Evolutionary conservation across 2,329 filamentous ascomycete species (phyloP).

Genomic region (Cordyceps fumosorosea): DNA sequence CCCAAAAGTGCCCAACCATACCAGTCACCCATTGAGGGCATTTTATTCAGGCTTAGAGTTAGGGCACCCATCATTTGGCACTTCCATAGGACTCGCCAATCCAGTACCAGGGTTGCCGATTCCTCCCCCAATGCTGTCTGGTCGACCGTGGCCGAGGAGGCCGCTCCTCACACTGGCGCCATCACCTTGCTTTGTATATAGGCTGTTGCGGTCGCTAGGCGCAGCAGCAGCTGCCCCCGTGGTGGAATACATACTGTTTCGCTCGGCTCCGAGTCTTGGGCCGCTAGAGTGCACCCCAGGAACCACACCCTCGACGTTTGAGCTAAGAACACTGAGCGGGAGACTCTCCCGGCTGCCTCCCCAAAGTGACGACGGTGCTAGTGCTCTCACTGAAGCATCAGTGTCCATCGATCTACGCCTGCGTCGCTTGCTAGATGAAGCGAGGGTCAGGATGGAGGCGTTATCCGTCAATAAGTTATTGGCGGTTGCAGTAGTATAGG

Average conservation of each 20-base stretch:
- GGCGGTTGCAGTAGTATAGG: conserved; percentile 71
- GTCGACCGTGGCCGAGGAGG: conserved; percentile 65
- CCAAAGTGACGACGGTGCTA: conserved; percentile 78
- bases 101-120: conserved; percentile 58
- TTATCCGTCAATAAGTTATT: conserved; percentile 80
- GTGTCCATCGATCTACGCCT: conserved; percentile 77
- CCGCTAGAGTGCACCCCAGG: conserved; percentile 48
- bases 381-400: conserved; percentile 74
- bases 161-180: conserved; percentile 75
- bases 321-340: conserved; percentile 70
- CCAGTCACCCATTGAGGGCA: too few species aligned
- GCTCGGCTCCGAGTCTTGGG: conserved; percentile 46
- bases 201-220: conserved; percentile 71
- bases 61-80: conserved; percentile 28
- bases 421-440: conserved; percentile 72
- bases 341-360: conserved; percentile 75
- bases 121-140: conserved; percentile 76
- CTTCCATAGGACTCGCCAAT: conserved; percentile 50
- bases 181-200: conserved; percentile 66
- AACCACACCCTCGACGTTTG: conserved; percentile 53
- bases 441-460: conserved; percentile 77
- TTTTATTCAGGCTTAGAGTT: background rate
- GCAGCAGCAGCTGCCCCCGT: conserved; percentile 61
- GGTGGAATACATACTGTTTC: conserved; percentile 76
- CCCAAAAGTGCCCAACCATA: too few species aligned